Evolutionary conservation across 129 eudicot genomes (phyloP).

Genomic region (Flaveria bidentis): DNA sequence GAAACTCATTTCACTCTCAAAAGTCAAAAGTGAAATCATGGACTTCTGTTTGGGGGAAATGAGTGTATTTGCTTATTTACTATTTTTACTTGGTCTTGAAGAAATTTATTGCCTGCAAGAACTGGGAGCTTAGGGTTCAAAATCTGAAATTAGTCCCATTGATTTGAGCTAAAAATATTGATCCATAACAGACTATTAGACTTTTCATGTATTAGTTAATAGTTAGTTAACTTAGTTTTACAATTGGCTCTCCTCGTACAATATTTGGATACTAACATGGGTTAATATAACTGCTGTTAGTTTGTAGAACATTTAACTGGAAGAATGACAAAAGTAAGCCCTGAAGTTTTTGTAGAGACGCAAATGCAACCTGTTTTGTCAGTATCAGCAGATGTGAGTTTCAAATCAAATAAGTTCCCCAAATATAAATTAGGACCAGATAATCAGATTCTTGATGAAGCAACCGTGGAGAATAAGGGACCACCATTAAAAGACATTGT

Average conservation of each 20-base stretch:
- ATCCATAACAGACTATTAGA: not conserved
- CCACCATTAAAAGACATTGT: conserved; percentile 90
- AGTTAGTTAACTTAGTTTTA: not conserved
- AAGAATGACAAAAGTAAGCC: conserved; percentile 88
- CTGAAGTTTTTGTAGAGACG: conserved; percentile 61
- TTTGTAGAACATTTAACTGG: conserved; percentile 34
- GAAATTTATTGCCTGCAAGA: conserved; percentile 9
- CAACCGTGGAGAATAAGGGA: conserved; percentile 58
- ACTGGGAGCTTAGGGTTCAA: conserved; percentile 20
- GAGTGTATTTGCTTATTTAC: not conserved
- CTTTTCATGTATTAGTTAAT: not conserved
- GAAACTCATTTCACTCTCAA: conserved; percentile 7
- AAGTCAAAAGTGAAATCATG: conserved; percentile 4
- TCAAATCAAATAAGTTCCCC: conserved; percentile 71
- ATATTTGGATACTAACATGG: not conserved
- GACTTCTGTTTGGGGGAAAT: conserved; percentile 1
- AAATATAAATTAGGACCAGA: conserved; percentile 85
- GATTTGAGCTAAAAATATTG: not conserved
- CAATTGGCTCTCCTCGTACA: not conserved
- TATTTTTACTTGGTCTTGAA: conserved; percentile 17
- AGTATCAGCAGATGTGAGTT: conserved; percentile 83
- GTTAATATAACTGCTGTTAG: not conserved
- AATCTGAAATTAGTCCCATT: not conserved
- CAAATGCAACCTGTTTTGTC: conserved; percentile 54
- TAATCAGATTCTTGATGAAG: conserved; percentile 78